Conservation (phyloP, 495 filamentous ascomycete genomes). For the Collariella sp. region DNA sequence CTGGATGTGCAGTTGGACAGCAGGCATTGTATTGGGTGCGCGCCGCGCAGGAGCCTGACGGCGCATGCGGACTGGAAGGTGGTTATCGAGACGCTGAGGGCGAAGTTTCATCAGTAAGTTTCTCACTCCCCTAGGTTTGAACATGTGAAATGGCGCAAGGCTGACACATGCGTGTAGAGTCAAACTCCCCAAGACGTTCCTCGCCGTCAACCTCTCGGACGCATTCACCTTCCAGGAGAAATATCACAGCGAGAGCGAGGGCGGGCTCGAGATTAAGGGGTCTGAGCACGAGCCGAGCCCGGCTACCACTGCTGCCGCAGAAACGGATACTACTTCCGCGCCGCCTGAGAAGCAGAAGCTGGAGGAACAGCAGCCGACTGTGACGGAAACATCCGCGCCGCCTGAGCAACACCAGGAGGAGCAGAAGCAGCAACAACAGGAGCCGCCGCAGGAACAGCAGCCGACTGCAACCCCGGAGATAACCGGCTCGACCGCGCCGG, state of each 20-base stretch:
- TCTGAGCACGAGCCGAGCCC: neutral
- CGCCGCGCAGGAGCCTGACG: slow-evolving; percentile 78
- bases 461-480: too few species aligned
- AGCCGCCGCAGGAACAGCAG: too few species aligned
- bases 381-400: too few species aligned
- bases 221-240: slow-evolving; percentile 50
- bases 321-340: too few species aligned
- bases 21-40: slow-evolving; percentile 88
- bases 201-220: slow-evolving; percentile 83
- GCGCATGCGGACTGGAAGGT: slow-evolving; percentile 93
- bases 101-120: slow-evolving; percentile 85
- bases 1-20: slow-evolving; percentile 92
- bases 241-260: slow-evolving; percentile 6
- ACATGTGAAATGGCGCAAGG: neutral
- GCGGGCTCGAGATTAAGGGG: slow-evolving; percentile 7
- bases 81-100: slow-evolving; percentile 85
- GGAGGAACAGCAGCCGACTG: too few species aligned
- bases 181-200: slow-evolving; percentile 87
- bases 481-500: too few species aligned
- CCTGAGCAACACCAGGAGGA: too few species aligned
- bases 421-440: too few species aligned
- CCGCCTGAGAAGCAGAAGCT: too few species aligned
- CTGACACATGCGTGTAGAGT: slow-evolving; percentile 48
- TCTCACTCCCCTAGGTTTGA: slow-evolving; percentile 10
- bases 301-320: too few species aligned